Evolutionary conservation across 306 rosid genomes (phyloP).

Genomic region (Argentina anserina): DNA sequence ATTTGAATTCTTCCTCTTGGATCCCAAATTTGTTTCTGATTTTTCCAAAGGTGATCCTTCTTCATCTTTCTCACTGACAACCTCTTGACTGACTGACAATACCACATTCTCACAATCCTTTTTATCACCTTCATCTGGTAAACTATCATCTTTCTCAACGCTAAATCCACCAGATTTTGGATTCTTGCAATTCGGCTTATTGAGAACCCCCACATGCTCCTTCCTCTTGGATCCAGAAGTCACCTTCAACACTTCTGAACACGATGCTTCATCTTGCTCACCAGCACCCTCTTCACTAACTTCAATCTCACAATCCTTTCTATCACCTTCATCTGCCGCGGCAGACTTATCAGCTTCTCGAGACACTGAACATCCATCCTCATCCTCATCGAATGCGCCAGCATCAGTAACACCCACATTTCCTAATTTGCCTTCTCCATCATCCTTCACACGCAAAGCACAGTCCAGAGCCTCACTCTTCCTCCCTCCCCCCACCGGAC

Average conservation of each 20-base stretch:
- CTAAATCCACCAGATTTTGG: background rate
- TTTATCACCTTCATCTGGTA: background rate
- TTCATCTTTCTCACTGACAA: conserved; percentile 45
- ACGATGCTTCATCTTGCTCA: background rate
- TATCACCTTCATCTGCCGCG: conserved; percentile 29
- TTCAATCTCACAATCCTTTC: conserved; percentile 38
- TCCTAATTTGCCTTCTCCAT: conserved; percentile 41
- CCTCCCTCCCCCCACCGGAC: conserved; percentile 80
- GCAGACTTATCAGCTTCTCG: conserved; percentile 36
- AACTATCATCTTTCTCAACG: background rate
- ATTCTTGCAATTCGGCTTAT: conserved; percentile 6
- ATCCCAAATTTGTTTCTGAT: conserved; percentile 37
- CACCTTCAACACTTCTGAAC: background rate
- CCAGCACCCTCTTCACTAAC: background rate
- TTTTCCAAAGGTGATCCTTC: conserved; percentile 40
- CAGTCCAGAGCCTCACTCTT: conserved; percentile 73
- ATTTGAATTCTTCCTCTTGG: conserved; percentile 51
- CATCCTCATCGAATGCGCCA: conserved; percentile 34
- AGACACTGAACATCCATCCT: conserved; percentile 27
- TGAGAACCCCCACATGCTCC: background rate
- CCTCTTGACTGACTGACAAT: conserved; percentile 32
- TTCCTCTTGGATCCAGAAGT: conserved; percentile 6
- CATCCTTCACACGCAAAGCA: conserved; percentile 42
- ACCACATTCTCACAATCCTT: background rate
- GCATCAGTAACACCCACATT: conserved; percentile 34